Evolutionary conservation across 106 monocot species (phyloP).

Genomic region (Dendrobium chrysotoxum): DNA sequence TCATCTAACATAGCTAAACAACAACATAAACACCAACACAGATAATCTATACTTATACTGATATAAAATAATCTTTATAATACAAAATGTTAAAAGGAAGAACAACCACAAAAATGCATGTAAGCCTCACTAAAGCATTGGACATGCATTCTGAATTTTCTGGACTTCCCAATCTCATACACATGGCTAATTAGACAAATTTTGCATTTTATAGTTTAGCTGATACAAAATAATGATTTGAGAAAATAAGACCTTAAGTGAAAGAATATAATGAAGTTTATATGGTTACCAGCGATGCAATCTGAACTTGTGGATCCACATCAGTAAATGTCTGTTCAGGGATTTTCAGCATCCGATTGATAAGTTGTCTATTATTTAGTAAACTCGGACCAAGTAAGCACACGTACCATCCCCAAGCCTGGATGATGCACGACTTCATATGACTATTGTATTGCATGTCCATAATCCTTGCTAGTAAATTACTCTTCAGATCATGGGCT

Average conservation of each 20-base stretch:
- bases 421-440: slow-evolving; percentile 34
- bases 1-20: not conserved
- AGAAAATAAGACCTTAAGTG: not conserved
- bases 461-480: slow-evolving; percentile 31
- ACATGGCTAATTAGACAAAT: not conserved
- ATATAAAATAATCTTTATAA: not conserved
- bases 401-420: slow-evolving; percentile 67
- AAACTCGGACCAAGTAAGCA: slow-evolving; percentile 32
- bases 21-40: not conserved
- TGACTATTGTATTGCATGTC: slow-evolving; percentile 18
- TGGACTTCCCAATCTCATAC: not conserved
- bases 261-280: not conserved
- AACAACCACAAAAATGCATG: not conserved
- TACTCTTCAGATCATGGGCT: slow-evolving; percentile 34
- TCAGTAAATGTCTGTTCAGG: slow-evolving; percentile 43
- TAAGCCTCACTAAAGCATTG: not conserved
- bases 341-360: slow-evolving; percentile 58
- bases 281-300: slow-evolving; percentile 45
- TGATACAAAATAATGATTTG: not conserved
- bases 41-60: not conserved
- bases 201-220: not conserved
- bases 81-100: not conserved
- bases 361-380: slow-evolving; percentile 22
- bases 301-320: slow-evolving; percentile 40
- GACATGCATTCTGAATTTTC: not conserved